Evolutionary conservation across 139 green algal genomes (phyloP).

Genomic region (Edaphochlamys debaryana): DNA sequence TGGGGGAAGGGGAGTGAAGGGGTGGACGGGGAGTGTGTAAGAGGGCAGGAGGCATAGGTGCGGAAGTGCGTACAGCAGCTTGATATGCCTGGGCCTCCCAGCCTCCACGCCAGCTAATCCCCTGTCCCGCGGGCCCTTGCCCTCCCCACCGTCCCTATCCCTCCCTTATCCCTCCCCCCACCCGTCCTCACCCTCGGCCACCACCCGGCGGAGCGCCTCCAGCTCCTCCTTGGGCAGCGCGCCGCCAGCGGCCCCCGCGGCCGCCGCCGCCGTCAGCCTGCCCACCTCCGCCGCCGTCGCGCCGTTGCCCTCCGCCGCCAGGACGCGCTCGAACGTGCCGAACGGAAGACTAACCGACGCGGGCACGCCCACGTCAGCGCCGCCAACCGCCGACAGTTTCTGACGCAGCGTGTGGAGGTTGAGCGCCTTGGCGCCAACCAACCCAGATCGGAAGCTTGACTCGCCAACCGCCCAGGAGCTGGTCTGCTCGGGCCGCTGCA

Average conservation of each 20-base stretch:
- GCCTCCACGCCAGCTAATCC: no score
- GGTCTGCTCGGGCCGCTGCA: constrained; percentile 37
- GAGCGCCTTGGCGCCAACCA: constrained; percentile 84
- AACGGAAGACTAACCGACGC: constrained; percentile 82
- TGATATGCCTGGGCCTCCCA: no score
- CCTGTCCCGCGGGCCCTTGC: background rate
- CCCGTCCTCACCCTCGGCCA: constrained; percentile 15
- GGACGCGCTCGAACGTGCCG: constrained; percentile 83
- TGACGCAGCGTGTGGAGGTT: constrained; percentile 70
- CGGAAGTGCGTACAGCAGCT: background rate
- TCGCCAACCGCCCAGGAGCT: constrained; percentile 47
- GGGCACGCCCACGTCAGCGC: constrained; percentile 11
- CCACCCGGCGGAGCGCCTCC: constrained; percentile 20
- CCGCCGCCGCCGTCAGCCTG: constrained; percentile 8
- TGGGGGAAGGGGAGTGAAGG: background rate
- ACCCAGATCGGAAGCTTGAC: constrained; percentile 60
- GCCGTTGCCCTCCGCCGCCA: constrained; percentile 66
- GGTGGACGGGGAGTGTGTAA: background rate
- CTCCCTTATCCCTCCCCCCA: background rate
- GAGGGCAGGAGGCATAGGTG: background rate
- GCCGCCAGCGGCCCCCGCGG: constrained; percentile 41
- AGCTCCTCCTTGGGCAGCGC: constrained; percentile 13
- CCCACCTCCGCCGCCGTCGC: constrained; percentile 50
- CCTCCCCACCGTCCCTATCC: background rate
- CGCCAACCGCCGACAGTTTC: background rate